Percentiles rank a stretch among this genome's conserved stretches.
phyloP scores from a whole-genome alignment of 2,329 filamentous ascomycete genomes.

The Cordyceps javanica region DNA sequence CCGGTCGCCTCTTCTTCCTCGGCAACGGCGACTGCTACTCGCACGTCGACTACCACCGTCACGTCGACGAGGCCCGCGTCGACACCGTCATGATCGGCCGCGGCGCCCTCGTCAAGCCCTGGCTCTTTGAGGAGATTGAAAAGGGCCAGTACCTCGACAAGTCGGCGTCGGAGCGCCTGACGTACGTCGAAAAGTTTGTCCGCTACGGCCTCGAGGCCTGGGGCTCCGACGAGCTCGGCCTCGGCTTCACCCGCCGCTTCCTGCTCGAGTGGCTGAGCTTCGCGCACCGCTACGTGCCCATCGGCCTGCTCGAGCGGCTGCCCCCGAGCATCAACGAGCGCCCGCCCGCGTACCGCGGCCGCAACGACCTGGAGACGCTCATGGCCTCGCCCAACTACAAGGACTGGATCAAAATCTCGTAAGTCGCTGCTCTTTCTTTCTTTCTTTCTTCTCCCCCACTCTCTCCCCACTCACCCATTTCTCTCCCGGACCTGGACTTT shows the following conservation, averaged over 20 bases:
- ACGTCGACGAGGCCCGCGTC: slow-evolving; percentile 71
- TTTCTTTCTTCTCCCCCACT: too few relatives aligned
- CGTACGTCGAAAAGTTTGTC: slow-evolving; percentile 82
- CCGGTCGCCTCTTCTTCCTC: slow-evolving; percentile 75
- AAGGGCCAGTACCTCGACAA: slow-evolving; percentile 93
- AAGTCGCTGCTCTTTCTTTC: too few relatives aligned
- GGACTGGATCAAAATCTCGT: slow-evolving; percentile 99
- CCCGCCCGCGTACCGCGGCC: slow-evolving; percentile 74
- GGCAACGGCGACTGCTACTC: slow-evolving; percentile 97
- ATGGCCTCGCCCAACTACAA: slow-evolving; percentile 85
- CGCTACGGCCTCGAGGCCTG: slow-evolving; percentile 88
- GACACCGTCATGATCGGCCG: slow-evolving; percentile 97
- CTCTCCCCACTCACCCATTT: background rate
- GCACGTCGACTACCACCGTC: slow-evolving; percentile 76
- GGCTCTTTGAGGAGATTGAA: slow-evolving; percentile 96
- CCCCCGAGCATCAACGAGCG: slow-evolving; percentile 86
- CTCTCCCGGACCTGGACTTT: too few relatives aligned
- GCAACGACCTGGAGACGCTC: slow-evolving; percentile 90
- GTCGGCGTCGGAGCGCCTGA: slow-evolving; percentile 76
- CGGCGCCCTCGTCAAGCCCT: slow-evolving; percentile 93
- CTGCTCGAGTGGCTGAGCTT: slow-evolving; percentile 95
- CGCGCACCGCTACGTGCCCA: slow-evolving; percentile 80
- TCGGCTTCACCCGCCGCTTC: slow-evolving; percentile 87
- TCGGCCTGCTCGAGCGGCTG: slow-evolving; percentile 81
- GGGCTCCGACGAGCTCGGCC: slow-evolving; percentile 91